phyloP scores from a whole-genome alignment of 163 green algal genomes.

The Coccomyxa subellipsoidea region DNA sequence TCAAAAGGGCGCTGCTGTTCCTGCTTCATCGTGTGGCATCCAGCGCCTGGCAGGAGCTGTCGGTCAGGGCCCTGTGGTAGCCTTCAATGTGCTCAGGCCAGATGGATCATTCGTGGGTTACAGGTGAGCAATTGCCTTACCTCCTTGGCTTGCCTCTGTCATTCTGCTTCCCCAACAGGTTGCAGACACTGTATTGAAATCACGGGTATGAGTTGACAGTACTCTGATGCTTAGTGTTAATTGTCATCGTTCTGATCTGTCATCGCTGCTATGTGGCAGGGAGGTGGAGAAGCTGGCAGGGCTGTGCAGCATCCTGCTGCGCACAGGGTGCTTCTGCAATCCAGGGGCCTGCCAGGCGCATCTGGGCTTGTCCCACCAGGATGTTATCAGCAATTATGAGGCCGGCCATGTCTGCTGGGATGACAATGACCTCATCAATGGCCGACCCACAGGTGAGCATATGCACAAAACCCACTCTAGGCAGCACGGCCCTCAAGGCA shows the following conservation, averaged over 20 bases:
- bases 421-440: slow-evolving; percentile 71
- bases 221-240: too few relatives aligned
- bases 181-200: too few relatives aligned
- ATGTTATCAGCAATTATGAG: slow-evolving; percentile 43
- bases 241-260: too few relatives aligned
- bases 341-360: slow-evolving; percentile 73
- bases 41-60: background rate
- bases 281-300: slow-evolving; percentile 67
- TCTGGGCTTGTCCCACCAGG: slow-evolving; percentile 55
- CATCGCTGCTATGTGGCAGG: slow-evolving; percentile 18
- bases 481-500: too few relatives aligned
- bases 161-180: too few relatives aligned
- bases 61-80: slow-evolving; percentile 67
- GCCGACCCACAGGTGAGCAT: slow-evolving; percentile 63
- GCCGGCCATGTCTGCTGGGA: slow-evolving; percentile 85
- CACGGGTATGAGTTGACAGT: too few relatives aligned
- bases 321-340: slow-evolving; percentile 91
- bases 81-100: slow-evolving; percentile 76
- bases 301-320: slow-evolving; percentile 66
- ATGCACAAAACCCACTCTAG: too few relatives aligned
- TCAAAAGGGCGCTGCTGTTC: background rate
- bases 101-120: slow-evolving; percentile 76
- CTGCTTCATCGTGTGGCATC: background rate
- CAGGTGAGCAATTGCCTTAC: slow-evolving; percentile 19
- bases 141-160: too few relatives aligned